Evolutionary conservation across 2,329 filamentous ascomycete species (phyloP).

Genomic region (Fusarium clavum): DNA sequence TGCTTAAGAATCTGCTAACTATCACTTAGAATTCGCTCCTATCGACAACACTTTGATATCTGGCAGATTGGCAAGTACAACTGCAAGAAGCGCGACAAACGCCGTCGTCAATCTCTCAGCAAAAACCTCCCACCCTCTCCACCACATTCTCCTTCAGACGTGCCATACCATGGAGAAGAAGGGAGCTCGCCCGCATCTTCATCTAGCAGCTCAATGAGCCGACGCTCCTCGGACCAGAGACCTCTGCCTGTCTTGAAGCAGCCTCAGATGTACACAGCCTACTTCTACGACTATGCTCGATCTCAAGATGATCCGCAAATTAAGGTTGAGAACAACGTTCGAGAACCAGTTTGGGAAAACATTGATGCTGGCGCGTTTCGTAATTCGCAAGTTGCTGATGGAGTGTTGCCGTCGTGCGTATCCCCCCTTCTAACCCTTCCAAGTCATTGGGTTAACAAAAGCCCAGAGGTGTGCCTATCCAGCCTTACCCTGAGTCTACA

Average conservation of each 20-base stretch:
- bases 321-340: conserved; percentile 15
- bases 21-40: conserved; percentile 55
- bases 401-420: conserved; percentile 32
- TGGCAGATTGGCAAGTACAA: conserved; percentile 63
- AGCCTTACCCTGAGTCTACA: conserved; percentile 13
- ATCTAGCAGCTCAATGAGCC: conserved; percentile 22
- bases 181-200: conserved; percentile 19
- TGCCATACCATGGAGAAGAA: neutral
- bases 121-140: conserved; percentile 32
- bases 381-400: conserved; percentile 5
- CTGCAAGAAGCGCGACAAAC: conserved; percentile 49
- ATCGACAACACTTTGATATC: conserved; percentile 59
- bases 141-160: conserved; percentile 25
- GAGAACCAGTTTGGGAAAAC: conserved; percentile 10
- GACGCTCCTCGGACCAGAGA: conserved; percentile 36
- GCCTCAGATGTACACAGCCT: conserved; percentile 5
- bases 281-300: conserved; percentile 12
- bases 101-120: conserved; percentile 25
- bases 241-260: conserved; percentile 28
- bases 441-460: conserved; percentile 10
- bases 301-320: conserved; percentile 3
- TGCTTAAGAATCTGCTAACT: conserved; percentile 11
- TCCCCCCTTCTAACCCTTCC: neutral
- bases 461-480: conserved; percentile 16
- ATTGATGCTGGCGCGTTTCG: conserved; percentile 10